A percentile compares a stretch with the other conserved stretches of the same genome.
These are phyloP conservation scores for Luffa acutangula DNA, from an alignment of 306 rosid species.

Conservation along the genomic window DNA sequence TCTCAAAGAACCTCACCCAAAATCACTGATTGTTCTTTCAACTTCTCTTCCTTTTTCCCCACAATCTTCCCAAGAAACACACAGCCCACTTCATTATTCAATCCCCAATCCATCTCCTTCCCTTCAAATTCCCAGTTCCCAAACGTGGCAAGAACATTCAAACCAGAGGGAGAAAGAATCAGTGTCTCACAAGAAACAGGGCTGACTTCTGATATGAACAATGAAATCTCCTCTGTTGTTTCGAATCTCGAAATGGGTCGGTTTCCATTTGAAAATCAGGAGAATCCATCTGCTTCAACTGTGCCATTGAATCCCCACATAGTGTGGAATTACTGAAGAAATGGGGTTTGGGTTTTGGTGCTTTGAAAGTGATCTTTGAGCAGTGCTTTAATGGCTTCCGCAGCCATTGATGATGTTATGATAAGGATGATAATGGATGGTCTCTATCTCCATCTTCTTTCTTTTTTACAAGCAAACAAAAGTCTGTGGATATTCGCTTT, in stretches of 20 bases:
- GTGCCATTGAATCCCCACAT: neutral
- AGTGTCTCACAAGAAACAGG: conserved; percentile 52
- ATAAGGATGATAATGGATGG: neutral
- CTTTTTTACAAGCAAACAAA: neutral
- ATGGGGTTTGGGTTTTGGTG: neutral
- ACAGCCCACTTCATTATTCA: conserved; percentile 21
- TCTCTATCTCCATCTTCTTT: neutral
- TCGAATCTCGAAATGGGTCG: conserved; percentile 40
- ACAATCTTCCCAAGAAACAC: conserved; percentile 30
- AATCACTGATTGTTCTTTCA: neutral
- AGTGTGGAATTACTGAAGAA: conserved; percentile 1
- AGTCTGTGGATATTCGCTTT: neutral
- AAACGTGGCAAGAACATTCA: conserved; percentile 33
- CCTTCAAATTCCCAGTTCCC: conserved; percentile 15
- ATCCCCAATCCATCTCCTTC: neutral
- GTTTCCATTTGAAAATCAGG: conserved; percentile 31
- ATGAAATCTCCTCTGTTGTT: conserved; percentile 49
- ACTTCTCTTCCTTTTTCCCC: neutral
- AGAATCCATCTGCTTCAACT: conserved; percentile 10
- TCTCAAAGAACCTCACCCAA: conserved; percentile 34
- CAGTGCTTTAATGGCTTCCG: neutral
- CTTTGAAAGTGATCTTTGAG: neutral
- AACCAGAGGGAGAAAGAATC: conserved; percentile 35
- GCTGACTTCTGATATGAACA: conserved; percentile 38
- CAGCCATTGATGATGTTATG: neutral